Evolutionary conservation across 306 rosid genomes (phyloP), one percentile per base, ranked within the genome.

Genomic region (Morella rubra): DNA sequence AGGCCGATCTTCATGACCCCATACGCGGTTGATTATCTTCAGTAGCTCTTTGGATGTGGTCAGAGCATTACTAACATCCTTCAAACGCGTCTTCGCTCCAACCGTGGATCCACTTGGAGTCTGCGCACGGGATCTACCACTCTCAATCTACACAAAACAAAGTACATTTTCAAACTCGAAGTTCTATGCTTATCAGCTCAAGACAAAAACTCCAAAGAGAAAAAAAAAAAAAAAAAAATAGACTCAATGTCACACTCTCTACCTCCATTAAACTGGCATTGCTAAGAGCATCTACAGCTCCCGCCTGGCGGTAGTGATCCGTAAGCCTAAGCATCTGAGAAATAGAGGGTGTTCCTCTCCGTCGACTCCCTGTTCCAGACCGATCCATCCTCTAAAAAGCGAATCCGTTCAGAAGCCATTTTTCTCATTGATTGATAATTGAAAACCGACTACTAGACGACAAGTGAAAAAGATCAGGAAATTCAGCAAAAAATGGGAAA

Each of bases 241-340:
- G 7, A 49, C 6, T 58, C 40, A 73, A 3, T 27, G 20, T n/a
- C 3, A 79, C 45, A 72, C 24, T 22, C 44, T 37, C 45, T 87
- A 92, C 98, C 98, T 92, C 99, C 97, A 96, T 92, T 72, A 91
- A 51, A 86, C 98, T 96, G 59, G 87, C 94, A 85, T 88, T 91
- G 84, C 97, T 91, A 50, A 77, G 81, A 61, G 96, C 86, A 73
- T 96, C 93, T 44, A 86, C 77, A 46, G 89, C 86, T 10, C 92
- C 96, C 41, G 77, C 76, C 74, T 78, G 90, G 37, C 37, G 37
- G 61, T 89, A 88, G 61, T 87, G 90, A 20, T 92, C 96, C 13
- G 83, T 45, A 58, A 88, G 76, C 83, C 91, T 88, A 66, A 73
- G 84, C 83, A 81, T 87, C 81, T 92, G 97, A 72, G 96, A 89